Percentiles rank a stretch among this genome's conserved stretches.
Conservation (phyloP, 768 basidiomycete genomes). For the Podaxis sp. region DNA sequence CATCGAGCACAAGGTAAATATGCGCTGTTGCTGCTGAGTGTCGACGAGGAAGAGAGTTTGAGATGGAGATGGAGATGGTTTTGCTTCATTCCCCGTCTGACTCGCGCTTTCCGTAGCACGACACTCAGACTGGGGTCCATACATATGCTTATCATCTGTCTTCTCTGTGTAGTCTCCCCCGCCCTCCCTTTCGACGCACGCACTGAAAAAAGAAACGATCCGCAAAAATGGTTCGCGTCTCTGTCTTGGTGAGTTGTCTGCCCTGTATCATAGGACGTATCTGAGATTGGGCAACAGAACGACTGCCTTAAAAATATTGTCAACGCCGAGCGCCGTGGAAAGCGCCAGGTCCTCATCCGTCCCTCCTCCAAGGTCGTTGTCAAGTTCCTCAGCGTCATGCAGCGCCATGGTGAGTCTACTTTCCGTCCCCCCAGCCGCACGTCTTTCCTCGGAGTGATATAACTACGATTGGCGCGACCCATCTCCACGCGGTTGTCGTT, state of each 20-base stretch:
- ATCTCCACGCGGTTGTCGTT: constrained; percentile 68
- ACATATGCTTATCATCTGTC: constrained; percentile 30
- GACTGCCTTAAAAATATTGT: constrained; percentile 91
- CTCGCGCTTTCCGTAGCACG: constrained; percentile 80
- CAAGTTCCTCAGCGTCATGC: constrained; percentile 98
- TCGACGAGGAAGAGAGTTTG: background rate
- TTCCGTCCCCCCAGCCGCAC: background rate
- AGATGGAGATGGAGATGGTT: background rate
- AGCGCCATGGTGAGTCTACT: constrained; percentile 84
- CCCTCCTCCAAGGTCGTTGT: constrained; percentile 98
- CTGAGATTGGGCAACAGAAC: constrained; percentile 31
- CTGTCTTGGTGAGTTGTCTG: constrained; percentile 69
- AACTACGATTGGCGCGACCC: constrained; percentile 77
- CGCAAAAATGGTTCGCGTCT: constrained; percentile 77
- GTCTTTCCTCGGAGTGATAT: constrained; percentile 61
- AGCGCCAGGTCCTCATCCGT: constrained; percentile 97
- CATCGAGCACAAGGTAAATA: constrained; percentile 48
- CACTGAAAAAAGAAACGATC: constrained; percentile 3
- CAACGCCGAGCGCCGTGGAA: constrained; percentile 99
- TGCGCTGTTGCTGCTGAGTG: constrained; percentile 19
- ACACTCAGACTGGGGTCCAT: constrained; percentile 76
- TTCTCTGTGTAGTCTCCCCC: constrained; percentile 13
- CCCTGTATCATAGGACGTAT: background rate
- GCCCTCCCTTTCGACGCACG: constrained; percentile 21
- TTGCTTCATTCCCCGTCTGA: constrained; percentile 52